Conservation (phyloP, 1,139 yeast species). For the Pichia sp. region DNA sequence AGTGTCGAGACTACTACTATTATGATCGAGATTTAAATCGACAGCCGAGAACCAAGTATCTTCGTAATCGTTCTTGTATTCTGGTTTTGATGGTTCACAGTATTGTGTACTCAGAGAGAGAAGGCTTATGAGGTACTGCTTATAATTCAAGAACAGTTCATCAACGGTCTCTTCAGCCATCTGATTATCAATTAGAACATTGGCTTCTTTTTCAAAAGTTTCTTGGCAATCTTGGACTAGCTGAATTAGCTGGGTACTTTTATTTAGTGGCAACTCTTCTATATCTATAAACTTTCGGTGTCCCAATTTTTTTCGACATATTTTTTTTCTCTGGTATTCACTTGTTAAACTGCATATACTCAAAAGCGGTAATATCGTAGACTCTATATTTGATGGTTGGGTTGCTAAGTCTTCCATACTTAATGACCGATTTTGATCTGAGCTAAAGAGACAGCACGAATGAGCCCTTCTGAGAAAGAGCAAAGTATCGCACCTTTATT, state of each 20-base stretch:
- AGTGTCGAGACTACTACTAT: neutral
- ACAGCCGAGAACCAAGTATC: neutral
- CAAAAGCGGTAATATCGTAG: conserved; percentile 4
- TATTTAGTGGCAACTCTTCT: conserved; percentile 1
- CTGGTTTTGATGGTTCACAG: neutral
- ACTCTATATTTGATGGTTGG: neutral
- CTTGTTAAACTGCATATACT: conserved; percentile 13
- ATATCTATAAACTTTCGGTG: neutral
- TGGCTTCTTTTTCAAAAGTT: conserved; percentile 13
- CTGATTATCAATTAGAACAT: conserved; percentile 11
- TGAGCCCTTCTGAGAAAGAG: neutral
- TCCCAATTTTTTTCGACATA: neutral
- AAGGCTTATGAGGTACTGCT: conserved; percentile 4
- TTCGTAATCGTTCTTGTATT: neutral
- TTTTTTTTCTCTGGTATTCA: neutral
- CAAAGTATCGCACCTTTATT: neutral
- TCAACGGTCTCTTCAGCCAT: conserved; percentile 9
- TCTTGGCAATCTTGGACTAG: conserved; percentile 13
- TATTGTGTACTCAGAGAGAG: neutral
- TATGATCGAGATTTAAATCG: neutral
- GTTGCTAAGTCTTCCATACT: neutral
- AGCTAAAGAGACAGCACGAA: neutral
- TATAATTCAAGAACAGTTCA: conserved; percentile 11
- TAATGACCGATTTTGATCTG: neutral
- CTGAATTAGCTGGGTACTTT: conserved; percentile 3